These are phyloP conservation scores for Boeremia lycopersici DNA, from an alignment of 2,329 filamentous ascomycete genomes.

Conservation along the genomic window DNA sequence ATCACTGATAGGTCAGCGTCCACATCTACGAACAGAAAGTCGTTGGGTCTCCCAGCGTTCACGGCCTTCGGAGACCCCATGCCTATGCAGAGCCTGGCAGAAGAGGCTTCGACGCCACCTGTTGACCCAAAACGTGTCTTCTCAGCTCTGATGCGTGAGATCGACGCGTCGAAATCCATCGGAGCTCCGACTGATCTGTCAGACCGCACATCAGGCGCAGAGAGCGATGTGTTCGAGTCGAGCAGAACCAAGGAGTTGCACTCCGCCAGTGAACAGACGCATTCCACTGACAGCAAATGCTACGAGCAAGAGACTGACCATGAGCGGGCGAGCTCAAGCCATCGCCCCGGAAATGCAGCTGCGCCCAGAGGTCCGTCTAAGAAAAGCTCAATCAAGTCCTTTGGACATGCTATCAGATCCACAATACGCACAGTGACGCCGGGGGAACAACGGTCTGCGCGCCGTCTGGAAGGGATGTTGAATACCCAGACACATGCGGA, in stretches of 20 bases:
- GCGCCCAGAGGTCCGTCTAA: constrained; percentile 28
- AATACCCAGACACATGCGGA: constrained; percentile 12
- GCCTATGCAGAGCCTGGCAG: constrained; percentile 35
- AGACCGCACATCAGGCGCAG: constrained; percentile 22
- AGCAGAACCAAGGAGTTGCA: constrained; percentile 28
- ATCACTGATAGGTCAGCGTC: constrained; percentile 24
- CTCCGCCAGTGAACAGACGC: constrained; percentile 9
- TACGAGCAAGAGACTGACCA: constrained; percentile 8
- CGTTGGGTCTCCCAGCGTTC: constrained; percentile 26
- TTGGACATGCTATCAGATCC: constrained; percentile 37
- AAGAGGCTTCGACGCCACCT: constrained; percentile 28
- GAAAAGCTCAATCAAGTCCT: constrained; percentile 34
- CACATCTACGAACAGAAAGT: constrained; percentile 21
- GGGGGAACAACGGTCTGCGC: constrained; percentile 20
- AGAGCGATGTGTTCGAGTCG: constrained; percentile 37
- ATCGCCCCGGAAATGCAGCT: constrained; percentile 17
- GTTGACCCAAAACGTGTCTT: constrained; percentile 45
- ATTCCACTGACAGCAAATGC: constrained; percentile 22
- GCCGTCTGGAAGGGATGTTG: constrained; percentile 8
- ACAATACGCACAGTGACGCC: constrained; percentile 49
- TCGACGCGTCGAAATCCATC: constrained; percentile 26
- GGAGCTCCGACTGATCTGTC: neutral
- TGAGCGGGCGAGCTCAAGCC: constrained; percentile 18
- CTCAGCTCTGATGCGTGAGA: constrained; percentile 46
- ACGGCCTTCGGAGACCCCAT: constrained; percentile 42